phyloP scores from a whole-genome alignment of 1,284 basidiomycete genomes.

The Ceratobasidium sp. region DNA sequence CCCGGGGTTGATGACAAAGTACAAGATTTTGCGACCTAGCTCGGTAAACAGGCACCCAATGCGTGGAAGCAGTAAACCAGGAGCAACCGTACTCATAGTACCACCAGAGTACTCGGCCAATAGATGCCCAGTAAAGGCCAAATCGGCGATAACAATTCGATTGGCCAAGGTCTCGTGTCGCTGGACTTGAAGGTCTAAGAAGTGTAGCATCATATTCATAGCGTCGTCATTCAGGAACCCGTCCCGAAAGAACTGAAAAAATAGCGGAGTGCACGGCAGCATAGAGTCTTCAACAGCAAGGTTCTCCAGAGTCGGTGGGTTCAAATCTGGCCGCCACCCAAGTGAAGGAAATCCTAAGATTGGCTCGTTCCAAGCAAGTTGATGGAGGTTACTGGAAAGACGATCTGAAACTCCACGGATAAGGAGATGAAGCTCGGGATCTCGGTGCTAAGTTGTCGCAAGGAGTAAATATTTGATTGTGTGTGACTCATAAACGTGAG shows the following conservation, averaged over 20 bases:
- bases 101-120: not conserved
- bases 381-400: not conserved
- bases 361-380: not conserved
- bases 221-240: slow-evolving; percentile 14
- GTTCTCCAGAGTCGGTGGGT: not conserved
- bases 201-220: slow-evolving; percentile 32
- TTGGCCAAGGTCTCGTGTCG: not conserved
- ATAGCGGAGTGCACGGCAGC: not conserved
- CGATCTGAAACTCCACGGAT: not conserved
- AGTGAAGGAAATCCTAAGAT: slow-evolving; percentile 7
- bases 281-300: not conserved
- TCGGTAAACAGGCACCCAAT: not conserved
- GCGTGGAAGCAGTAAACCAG: not conserved
- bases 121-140: slow-evolving; percentile 1
- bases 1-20: slow-evolving; percentile 20
- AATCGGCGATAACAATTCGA: not conserved
- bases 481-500: not conserved
- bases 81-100: not conserved
- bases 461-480: not conserved
- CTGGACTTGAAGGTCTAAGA: not conserved
- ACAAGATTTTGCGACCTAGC: not conserved
- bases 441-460: not conserved
- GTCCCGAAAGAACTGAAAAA: slow-evolving; percentile 3
- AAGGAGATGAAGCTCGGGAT: not conserved
- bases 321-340: slow-evolving; percentile 4